A percentile compares a stretch with the other conserved stretches of the same genome.
These are phyloP conservation scores for Aspergillus carbonarius DNA, from an alignment of 2,329 filamentous ascomycete genomes.

Conservation along the genomic window DNA sequence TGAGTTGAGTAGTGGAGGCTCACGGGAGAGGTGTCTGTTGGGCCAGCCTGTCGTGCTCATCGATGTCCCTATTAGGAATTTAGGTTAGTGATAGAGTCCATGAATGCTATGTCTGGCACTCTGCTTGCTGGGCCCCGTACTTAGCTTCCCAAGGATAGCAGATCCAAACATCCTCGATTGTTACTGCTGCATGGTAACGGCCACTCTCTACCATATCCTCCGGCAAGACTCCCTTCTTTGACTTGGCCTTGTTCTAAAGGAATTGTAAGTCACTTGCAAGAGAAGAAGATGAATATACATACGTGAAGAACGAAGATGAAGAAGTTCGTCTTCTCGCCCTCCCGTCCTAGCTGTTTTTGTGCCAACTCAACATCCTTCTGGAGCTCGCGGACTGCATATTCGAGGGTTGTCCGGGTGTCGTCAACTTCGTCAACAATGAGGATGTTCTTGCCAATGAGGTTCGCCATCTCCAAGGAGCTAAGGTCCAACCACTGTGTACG, in stretches of 20 bases:
- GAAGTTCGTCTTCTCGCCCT: constrained; percentile 77
- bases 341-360: constrained; percentile 67
- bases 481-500: constrained; percentile 98
- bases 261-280: not conserved
- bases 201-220: constrained; percentile 69
- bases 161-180: constrained; percentile 94
- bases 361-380: constrained; percentile 91
- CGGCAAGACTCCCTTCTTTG: constrained; percentile 86
- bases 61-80: constrained; percentile 64
- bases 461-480: constrained; percentile 78
- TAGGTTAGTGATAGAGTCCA: constrained; percentile 22
- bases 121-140: constrained; percentile 41
- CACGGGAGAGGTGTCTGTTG: constrained; percentile 42
- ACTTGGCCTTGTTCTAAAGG: constrained; percentile 88
- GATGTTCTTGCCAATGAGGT: constrained; percentile 86
- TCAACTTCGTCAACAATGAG: constrained; percentile 95
- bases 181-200: constrained; percentile 81
- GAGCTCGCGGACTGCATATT: constrained; percentile 89
- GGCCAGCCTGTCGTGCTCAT: constrained; percentile 79
- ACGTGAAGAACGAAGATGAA: constrained; percentile 94
- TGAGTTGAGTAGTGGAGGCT: constrained; percentile 4
- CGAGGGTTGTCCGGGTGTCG: constrained; percentile 88
- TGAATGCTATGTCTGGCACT: not conserved
- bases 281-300: constrained; percentile 32
- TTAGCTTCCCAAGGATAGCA: constrained; percentile 98